phyloP scores from a whole-genome alignment of 2,329 filamentous ascomycete genomes.

The Colletotrichum spaethianum region DNA sequence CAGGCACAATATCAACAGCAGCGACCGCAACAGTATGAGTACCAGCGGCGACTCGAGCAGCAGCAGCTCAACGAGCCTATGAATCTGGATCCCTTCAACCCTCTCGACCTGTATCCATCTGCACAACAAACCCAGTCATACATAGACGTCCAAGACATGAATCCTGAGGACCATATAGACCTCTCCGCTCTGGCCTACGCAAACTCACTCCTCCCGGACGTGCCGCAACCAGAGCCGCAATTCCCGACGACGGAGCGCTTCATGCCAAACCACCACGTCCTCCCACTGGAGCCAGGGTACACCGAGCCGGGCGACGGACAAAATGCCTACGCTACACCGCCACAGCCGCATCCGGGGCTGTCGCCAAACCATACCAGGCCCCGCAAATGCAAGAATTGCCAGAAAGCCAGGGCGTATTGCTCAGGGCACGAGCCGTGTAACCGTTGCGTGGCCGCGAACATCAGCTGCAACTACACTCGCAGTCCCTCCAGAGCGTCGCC shows the following conservation, averaged over 20 bases:
- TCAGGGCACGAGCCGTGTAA: neutral
- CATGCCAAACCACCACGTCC: neutral
- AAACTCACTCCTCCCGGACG: neutral
- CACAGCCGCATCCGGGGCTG: neutral
- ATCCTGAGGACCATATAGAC: neutral
- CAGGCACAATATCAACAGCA: neutral
- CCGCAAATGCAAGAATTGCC: conserved; percentile 4
- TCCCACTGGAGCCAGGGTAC: neutral
- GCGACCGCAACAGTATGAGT: neutral
- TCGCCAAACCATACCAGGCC: neutral
- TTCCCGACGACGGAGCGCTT: neutral
- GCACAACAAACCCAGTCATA: neutral
- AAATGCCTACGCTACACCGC: neutral
- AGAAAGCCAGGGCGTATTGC: neutral
- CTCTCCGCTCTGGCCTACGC: neutral
- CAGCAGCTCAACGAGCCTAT: neutral
- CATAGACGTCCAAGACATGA: neutral
- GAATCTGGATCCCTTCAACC: too few relatives aligned
- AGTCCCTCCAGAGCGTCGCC: neutral
- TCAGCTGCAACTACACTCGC: neutral
- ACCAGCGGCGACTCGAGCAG: neutral
- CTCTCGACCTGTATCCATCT: neutral
- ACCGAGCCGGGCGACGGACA: neutral
- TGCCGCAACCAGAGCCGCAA: neutral
- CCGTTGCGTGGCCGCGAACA: neutral